phyloP scores from a whole-genome alignment of 2,329 filamentous ascomycete genomes.

The Pseudogymnoascus sp. region DNA sequence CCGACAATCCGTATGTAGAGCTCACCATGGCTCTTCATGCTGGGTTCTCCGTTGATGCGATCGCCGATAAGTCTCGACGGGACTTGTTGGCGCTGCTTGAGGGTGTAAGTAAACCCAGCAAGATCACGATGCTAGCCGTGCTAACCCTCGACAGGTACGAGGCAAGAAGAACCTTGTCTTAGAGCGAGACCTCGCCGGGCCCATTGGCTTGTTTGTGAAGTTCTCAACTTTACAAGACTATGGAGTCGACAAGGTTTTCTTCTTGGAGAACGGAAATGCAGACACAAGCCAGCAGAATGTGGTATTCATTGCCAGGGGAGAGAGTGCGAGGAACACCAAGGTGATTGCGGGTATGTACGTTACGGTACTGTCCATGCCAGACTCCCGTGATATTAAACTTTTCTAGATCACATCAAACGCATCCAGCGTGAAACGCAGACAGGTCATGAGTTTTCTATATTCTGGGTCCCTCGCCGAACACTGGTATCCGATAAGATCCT shows the following conservation, averaged over 20 bases:
- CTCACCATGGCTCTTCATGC: constrained; percentile 62
- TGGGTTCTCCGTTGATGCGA: constrained; percentile 68
- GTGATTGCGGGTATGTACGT: constrained; percentile 71
- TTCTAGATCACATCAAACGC: constrained; percentile 79
- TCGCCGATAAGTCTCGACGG: constrained; percentile 76
- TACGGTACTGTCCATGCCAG: constrained; percentile 13
- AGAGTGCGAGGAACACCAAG: constrained; percentile 77
- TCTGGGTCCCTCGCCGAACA: constrained; percentile 91
- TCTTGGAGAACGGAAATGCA: constrained; percentile 91
- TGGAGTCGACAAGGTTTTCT: constrained; percentile 95
- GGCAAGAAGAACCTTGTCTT: constrained; percentile 98
- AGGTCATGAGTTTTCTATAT: constrained; percentile 93
- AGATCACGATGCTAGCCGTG: constrained; percentile 3
- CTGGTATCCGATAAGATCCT: constrained; percentile 85
- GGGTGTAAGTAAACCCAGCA: constrained; percentile 62
- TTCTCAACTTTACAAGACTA: constrained; percentile 95
- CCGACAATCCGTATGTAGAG: constrained; percentile 37
- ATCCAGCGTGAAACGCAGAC: constrained; percentile 81
- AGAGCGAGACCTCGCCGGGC: constrained; percentile 82
- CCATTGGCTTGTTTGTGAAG: constrained; percentile 86
- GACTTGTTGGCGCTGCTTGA: constrained; percentile 88
- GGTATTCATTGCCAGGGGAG: constrained; percentile 85
- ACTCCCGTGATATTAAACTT: constrained; percentile 36
- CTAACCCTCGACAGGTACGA: constrained; percentile 62
- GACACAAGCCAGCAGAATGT: constrained; percentile 93